phyloP scores from a whole-genome alignment of 257 asterid species.

The Avicennia marina region DNA sequence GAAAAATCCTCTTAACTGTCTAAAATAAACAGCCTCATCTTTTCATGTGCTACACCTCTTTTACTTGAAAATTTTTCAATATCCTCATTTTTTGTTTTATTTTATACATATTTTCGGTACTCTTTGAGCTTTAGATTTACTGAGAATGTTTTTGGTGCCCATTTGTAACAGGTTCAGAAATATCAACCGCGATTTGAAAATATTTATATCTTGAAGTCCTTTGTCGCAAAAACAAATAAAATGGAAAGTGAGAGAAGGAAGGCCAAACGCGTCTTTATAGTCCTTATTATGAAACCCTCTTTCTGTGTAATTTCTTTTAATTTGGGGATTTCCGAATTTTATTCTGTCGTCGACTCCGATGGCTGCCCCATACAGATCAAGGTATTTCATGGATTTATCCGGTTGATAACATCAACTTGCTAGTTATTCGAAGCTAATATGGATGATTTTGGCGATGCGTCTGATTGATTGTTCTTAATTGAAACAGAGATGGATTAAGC shows the following conservation, averaged over 20 bases:
- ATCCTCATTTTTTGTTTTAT: too few relatives aligned
- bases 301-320: background rate
- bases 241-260: background rate
- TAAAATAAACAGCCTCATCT: too few relatives aligned
- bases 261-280: background rate
- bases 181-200: background rate
- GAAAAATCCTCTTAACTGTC: too few relatives aligned
- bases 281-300: too few relatives aligned
- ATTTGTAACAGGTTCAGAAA: too few relatives aligned
- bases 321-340: slow-evolving; percentile 6
- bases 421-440: background rate
- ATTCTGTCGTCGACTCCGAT: slow-evolving; percentile 22
- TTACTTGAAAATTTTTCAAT: background rate
- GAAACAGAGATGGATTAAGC: slow-evolving; percentile 66
- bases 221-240: background rate
- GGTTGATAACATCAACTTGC: background rate
- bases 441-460: background rate
- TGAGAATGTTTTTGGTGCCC: too few relatives aligned
- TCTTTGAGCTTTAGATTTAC: too few relatives aligned
- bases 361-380: slow-evolving; percentile 70
- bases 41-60: too few relatives aligned
- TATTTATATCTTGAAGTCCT: slow-evolving; percentile 1
- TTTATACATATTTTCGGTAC: background rate
- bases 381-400: slow-evolving; percentile 31
- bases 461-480: slow-evolving; percentile 14